Evolutionary conservation across 805 yeast genomes (phyloP).

Genomic region (Debaryomyces maramus): DNA sequence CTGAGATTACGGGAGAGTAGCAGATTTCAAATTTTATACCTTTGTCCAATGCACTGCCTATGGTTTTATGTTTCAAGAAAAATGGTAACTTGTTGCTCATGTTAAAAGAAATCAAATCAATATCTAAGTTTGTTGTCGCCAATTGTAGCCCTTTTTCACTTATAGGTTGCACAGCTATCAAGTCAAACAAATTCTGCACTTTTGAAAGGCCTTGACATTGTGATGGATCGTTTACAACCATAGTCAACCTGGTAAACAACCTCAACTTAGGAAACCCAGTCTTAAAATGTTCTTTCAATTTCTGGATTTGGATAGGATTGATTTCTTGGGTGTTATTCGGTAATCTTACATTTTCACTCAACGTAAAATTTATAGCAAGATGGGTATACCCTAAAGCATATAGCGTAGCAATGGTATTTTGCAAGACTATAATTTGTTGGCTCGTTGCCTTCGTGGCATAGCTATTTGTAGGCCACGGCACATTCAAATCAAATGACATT

Average conservation of each 20-base stretch:
- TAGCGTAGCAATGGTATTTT: slow-evolving; percentile 51
- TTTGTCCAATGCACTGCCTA: slow-evolving; percentile 78
- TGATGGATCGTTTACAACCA: slow-evolving; percentile 73
- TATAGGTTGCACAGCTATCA: slow-evolving; percentile 77
- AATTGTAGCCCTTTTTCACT: slow-evolving; percentile 77
- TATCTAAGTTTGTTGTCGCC: slow-evolving; percentile 72
- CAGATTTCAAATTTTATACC: slow-evolving; percentile 82
- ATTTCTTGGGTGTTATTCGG: slow-evolving; percentile 48
- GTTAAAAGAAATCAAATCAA: slow-evolving; percentile 78
- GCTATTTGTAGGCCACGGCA: slow-evolving; percentile 65
- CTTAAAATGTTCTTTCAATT: slow-evolving; percentile 12
- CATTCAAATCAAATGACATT: slow-evolving; percentile 59
- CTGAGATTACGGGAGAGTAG: slow-evolving; percentile 56
- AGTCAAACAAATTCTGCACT: slow-evolving; percentile 58
- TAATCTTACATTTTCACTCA: slow-evolving; percentile 51
- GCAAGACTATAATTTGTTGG: slow-evolving; percentile 44
- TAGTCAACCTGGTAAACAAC: slow-evolving; percentile 69
- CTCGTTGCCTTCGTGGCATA: slow-evolving; percentile 44
- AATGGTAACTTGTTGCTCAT: slow-evolving; percentile 66
- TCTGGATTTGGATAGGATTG: slow-evolving; percentile 47
- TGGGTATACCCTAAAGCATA: slow-evolving; percentile 70
- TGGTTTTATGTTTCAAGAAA: slow-evolving; percentile 77
- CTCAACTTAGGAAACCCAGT: slow-evolving; percentile 32
- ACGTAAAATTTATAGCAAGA: slow-evolving; percentile 69
- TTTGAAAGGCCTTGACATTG: slow-evolving; percentile 64